These are phyloP conservation scores for Termitomyces sp. DNA, from an alignment of 768 basidiomycete species.

Conservation along the genomic window DNA sequence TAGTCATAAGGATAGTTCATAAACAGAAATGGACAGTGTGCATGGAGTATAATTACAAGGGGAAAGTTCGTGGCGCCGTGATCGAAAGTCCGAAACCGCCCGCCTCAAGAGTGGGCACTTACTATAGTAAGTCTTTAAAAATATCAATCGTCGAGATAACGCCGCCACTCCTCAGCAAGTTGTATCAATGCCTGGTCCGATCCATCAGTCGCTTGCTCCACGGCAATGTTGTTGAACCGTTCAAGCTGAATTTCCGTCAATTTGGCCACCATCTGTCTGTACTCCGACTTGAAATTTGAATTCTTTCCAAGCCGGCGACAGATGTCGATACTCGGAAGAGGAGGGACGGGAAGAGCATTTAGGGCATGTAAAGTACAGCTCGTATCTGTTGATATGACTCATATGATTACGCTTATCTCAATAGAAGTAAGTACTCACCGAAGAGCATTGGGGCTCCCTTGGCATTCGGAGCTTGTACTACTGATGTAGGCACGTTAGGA, in stretches of 20 bases:
- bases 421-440: background rate
- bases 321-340: background rate
- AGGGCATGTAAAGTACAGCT: background rate
- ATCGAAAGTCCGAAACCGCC: background rate
- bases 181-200: background rate
- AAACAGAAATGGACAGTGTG: background rate
- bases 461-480: background rate
- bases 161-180: background rate
- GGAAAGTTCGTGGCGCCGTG: background rate
- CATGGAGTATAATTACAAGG: background rate
- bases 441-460: background rate
- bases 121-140: background rate
- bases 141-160: background rate
- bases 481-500: background rate
- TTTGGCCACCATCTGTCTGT: background rate
- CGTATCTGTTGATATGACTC: background rate
- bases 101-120: too few relatives aligned
- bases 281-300: background rate
- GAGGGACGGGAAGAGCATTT: background rate
- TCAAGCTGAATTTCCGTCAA: background rate
- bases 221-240: background rate
- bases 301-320: background rate
- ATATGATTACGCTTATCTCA: background rate
- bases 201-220: background rate
- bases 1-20: background rate